Base-by-base conservation (phyloP, 2,329 filamentous ascomycete genomes). In the Colletotrichum echinochloae region DNA sequence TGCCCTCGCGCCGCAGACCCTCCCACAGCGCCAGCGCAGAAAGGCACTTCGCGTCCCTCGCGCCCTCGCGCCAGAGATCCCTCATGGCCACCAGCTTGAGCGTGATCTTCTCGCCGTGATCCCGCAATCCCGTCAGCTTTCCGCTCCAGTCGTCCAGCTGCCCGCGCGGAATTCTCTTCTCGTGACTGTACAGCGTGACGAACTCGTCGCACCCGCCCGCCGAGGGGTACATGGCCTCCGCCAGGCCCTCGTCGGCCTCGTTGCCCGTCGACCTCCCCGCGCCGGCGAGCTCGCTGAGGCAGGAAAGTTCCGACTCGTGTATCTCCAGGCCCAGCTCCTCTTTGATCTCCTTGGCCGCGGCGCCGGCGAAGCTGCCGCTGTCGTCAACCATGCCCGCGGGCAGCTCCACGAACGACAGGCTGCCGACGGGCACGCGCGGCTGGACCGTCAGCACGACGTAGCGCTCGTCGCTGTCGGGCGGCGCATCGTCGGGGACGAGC, bases 161-260 rank as follows among this genome's bases (percentile, higher is more conserved):
- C 0, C 75, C 77, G 39, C 87, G 81, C 8, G 84, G 81, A 5
- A 91, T 81, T 30, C 83, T 80, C 57, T 84, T 82, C 79, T 90
- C 87, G 73, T 87, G 82, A 73, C 87, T 83, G 75, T 88, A 91
- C 28, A 90, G 83, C 12, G 85, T 87, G 26, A 91, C 81, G 74
- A 86, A 84, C 77, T 91, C 89, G 76, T 91, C 89, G 73, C 87
- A 90, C 0, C 86, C 89, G 0, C 89, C 89, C 0, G 87, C 83
- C 9, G 86, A 88, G 4, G 88, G 88, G 66, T 84, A 90, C 82
- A 90, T 83, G 5, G 84, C 88, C 35, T 75, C 74, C 0, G 86
- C 81, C 2, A 88, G 73, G 0, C 75, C 77, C 57, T 84, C 82
- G 1, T 73, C 75, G 16, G 74, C 72, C 18, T 79, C 74, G 2